phyloP scores from a whole-genome alignment of 352 stramenopile genomes.

The Pythium folliculosum region DNA sequence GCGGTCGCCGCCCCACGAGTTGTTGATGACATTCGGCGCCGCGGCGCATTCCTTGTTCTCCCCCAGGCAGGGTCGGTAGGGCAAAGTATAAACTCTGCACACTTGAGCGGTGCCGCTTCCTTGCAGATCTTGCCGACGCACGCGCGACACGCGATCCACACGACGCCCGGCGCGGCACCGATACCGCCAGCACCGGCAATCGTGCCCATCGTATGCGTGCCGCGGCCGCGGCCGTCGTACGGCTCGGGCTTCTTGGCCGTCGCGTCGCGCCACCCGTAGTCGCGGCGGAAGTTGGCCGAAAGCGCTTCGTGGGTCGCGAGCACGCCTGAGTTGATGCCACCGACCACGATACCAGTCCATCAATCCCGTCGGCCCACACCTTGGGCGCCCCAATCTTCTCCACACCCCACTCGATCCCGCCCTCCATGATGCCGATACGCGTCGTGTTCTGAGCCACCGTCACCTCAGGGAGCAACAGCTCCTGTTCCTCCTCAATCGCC shows the following conservation, averaged over 20 bases:
- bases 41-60: neutral
- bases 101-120: conserved; percentile 24
- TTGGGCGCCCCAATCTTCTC: conserved; percentile 11
- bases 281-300: conserved; percentile 6
- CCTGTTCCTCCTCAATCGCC: conserved; percentile 5
- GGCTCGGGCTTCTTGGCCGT: conserved; percentile 12
- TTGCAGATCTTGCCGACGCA: conserved; percentile 7
- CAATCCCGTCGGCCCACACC: conserved; percentile 23
- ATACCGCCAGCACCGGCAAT: conserved; percentile 1
- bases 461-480: neutral
- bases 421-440: neutral
- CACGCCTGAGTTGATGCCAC: conserved; percentile 30
- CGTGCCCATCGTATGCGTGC: conserved; percentile 18
- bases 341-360: conserved; percentile 25
- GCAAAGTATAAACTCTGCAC: conserved; percentile 31
- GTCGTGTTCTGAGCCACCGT: neutral
- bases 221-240: conserved; percentile 26
- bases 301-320: conserved; percentile 26
- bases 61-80: neutral
- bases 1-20: conserved; percentile 20
- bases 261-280: conserved; percentile 26
- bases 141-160: conserved; percentile 5
- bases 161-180: conserved; percentile 4
- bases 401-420: conserved; percentile 23
- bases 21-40: conserved; percentile 21